A percentile compares a stretch with the other conserved stretches of the same genome.
Conservation (phyloP, 148 eudicot genomes). For the Silene uniflora region DNA sequence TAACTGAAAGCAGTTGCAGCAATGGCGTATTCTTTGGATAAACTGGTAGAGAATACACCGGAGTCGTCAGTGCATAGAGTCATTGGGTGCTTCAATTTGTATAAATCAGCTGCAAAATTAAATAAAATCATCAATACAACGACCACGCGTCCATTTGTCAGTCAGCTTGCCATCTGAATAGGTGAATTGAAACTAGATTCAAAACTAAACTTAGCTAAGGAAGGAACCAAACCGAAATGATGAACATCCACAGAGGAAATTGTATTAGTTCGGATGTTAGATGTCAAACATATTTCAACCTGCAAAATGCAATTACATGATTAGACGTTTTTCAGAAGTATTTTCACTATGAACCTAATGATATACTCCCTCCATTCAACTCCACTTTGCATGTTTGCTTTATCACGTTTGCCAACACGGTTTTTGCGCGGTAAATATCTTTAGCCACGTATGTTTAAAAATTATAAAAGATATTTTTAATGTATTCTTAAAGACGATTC, state of each 20-base stretch:
- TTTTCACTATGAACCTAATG: too few species aligned
- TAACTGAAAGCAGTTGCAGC: constrained; percentile 76
- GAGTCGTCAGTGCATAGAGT: constrained; percentile 83
- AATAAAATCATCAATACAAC: neutral
- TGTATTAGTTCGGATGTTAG: constrained; percentile 77
- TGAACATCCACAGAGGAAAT: constrained; percentile 76
- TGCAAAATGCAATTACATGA: constrained; percentile 33
- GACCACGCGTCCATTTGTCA: neutral
- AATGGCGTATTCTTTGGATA: constrained; percentile 64
- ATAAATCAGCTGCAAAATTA: constrained; percentile 56
- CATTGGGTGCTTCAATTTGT: constrained; percentile 63
- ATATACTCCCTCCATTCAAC: too few species aligned
- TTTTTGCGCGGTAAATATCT: too few species aligned
- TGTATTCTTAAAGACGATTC: too few species aligned
- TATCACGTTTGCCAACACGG: too few species aligned
- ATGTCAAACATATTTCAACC: constrained; percentile 99
- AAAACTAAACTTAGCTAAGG: neutral
- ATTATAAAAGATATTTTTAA: too few species aligned
- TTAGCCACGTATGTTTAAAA: too few species aligned
- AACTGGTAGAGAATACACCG: constrained; percentile 83
- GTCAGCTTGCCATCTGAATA: neutral
- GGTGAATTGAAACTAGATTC: neutral
- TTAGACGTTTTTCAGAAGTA: neutral
- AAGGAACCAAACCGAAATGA: constrained; percentile 73
- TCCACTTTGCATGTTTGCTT: too few species aligned